Evolutionary conservation across 2,329 filamentous ascomycete species (phyloP).

Genomic region (Neofusicoccum parvum): DNA sequence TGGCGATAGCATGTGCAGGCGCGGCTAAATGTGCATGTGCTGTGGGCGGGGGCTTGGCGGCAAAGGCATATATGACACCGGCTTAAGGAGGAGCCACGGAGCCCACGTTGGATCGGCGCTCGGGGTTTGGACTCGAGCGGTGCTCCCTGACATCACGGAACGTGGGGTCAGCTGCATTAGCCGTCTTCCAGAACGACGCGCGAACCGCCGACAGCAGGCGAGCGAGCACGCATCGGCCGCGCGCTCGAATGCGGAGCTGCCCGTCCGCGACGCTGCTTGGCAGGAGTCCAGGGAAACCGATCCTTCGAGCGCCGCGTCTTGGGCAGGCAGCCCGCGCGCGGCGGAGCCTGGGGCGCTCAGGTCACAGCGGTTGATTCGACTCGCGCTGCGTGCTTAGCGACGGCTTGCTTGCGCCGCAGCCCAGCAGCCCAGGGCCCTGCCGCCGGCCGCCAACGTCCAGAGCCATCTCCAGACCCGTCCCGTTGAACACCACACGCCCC

Average conservation of each 20-base stretch:
- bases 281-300: constrained; percentile 11
- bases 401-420: constrained; percentile 14
- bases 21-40: neutral
- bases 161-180: constrained; percentile 16
- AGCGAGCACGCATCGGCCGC: neutral
- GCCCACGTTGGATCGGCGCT: neutral
- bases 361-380: neutral
- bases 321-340: neutral
- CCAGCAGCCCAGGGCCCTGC: neutral
- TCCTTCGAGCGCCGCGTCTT: neutral
- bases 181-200: constrained; percentile 8
- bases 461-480: neutral
- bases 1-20: neutral
- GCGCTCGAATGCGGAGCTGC: neutral
- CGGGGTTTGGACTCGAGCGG: neutral
- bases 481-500: neutral
- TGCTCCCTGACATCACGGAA: constrained; percentile 17
- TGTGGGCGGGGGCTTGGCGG: neutral
- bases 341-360: neutral
- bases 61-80: too few species aligned
- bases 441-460: too few species aligned
- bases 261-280: neutral
- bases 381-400: constrained; percentile 16
- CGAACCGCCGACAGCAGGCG: too few species aligned
- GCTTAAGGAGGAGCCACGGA: too few species aligned